Percentiles rank a stretch among this genome's conserved stretches.
These are phyloP conservation scores for Rubia balearica DNA, from an alignment of 305 asterid genomes.

Conservation along the genomic window DNA sequence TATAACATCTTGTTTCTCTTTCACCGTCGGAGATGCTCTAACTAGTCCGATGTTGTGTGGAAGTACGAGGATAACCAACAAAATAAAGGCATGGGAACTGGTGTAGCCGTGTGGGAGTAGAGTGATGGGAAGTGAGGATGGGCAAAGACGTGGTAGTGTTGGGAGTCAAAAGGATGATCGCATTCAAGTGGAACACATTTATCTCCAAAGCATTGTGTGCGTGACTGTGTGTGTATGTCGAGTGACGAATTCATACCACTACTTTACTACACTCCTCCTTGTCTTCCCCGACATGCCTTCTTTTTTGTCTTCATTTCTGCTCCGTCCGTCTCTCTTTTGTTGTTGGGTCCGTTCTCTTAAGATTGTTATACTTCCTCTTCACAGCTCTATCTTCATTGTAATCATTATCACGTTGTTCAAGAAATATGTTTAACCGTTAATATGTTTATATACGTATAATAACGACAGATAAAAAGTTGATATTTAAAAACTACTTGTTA, in stretches of 20 bases:
- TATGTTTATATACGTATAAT: too few relatives aligned
- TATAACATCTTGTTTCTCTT: too few relatives aligned
- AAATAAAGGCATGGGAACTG: neutral
- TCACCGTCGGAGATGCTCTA: too few relatives aligned
- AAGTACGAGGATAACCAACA: neutral
- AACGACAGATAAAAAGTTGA: too few relatives aligned
- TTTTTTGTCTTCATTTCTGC: neutral
- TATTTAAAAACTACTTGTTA: too few relatives aligned
- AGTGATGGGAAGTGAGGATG: slow-evolving; percentile 6
- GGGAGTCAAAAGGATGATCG: slow-evolving; percentile 6
- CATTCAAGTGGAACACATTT: neutral
- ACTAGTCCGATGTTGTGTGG: neutral
- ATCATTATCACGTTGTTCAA: too few relatives aligned
- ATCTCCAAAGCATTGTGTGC: slow-evolving; percentile 1
- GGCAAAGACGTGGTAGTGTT: slow-evolving; percentile 9
- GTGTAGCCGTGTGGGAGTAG: neutral
- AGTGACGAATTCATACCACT: neutral
- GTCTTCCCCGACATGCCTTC: slow-evolving; percentile 1
- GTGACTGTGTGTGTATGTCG: neutral
- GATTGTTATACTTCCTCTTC: too few relatives aligned
- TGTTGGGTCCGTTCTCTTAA: neutral
- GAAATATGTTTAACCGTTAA: too few relatives aligned
- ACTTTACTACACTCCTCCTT: neutral
- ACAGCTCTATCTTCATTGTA: too few relatives aligned
- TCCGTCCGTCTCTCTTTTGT: too few relatives aligned